Evolutionary conservation across 371 early-diverging fungal genomes (phyloP).

Genomic region (Basidiobolus heterosporus): DNA sequence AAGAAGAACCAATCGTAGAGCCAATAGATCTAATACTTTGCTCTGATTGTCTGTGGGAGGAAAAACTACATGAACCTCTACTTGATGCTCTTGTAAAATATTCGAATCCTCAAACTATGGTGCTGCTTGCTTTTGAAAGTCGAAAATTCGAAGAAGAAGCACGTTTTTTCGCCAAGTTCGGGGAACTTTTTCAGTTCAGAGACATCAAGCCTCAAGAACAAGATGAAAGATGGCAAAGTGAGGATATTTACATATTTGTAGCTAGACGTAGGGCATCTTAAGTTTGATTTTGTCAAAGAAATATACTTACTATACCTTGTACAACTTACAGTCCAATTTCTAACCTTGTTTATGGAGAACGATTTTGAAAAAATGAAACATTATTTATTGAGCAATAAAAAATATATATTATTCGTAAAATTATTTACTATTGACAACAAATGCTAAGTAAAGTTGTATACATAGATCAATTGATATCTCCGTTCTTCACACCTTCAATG

Average conservation of each 20-base stretch:
- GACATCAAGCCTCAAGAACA: slow-evolving; percentile 29
- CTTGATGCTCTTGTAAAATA: slow-evolving; percentile 20
- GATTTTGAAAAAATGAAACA: too few relatives aligned
- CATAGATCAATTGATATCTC: slow-evolving; percentile 7
- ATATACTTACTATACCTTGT: too few relatives aligned
- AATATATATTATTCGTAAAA: too few relatives aligned
- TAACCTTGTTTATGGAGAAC: too few relatives aligned
- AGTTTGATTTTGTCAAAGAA: too few relatives aligned
- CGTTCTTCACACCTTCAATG: slow-evolving; percentile 22
- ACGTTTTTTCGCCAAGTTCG: slow-evolving; percentile 29
- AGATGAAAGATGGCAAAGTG: slow-evolving; percentile 27
- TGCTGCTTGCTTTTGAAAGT: slow-evolving; percentile 31
- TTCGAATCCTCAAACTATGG: slow-evolving; percentile 9
- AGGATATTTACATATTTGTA: slow-evolving; percentile 32
- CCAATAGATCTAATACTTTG: slow-evolving; percentile 22
- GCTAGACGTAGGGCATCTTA: slow-evolving; percentile 4
- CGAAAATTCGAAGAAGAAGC: slow-evolving; percentile 34
- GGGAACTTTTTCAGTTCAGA: slow-evolving; percentile 27
- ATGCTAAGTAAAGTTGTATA: not conserved
- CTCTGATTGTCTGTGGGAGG: slow-evolving; percentile 29
- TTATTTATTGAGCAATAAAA: too few relatives aligned
- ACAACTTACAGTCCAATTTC: too few relatives aligned
- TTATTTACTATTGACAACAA: too few relatives aligned
- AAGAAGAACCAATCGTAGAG: not conserved
- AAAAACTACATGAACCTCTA: slow-evolving; percentile 19